A percentile compares a stretch with the other conserved stretches of the same genome.
phyloP scores from a whole-genome alignment of 2,329 filamentous ascomycete species.

The Seiridium cupressi region DNA sequence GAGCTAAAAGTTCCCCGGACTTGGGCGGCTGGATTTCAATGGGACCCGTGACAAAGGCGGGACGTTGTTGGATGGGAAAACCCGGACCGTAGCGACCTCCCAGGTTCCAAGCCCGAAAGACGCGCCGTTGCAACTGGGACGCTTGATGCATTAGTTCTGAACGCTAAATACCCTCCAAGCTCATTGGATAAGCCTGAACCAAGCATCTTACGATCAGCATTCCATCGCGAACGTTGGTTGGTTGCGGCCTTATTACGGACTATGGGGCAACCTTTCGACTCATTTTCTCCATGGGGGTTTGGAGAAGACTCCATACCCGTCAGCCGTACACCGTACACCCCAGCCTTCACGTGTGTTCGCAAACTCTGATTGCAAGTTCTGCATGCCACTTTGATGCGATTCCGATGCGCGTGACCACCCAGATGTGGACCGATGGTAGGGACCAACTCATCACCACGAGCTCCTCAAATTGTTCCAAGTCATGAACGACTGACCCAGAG shows the following conservation, averaged over 20 bases:
- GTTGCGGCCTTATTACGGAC: slow-evolving; percentile 1
- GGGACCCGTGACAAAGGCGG: background rate
- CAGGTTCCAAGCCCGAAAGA: background rate
- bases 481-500: background rate
- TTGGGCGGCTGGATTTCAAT: background rate
- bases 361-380: background rate
- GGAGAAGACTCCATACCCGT: background rate
- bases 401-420: background rate
- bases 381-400: background rate
- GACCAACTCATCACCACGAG: background rate
- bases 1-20: background rate
- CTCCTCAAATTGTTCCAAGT: background rate
- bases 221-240: background rate
- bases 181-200: background rate
- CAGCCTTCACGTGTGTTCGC: background rate
- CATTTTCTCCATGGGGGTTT: slow-evolving; percentile 2
- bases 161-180: background rate
- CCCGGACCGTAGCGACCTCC: background rate
- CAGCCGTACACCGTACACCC: background rate
- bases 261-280: background rate
- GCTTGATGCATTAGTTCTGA: background rate
- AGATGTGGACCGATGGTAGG: background rate
- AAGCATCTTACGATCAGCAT: background rate
- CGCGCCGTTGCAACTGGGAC: background rate
- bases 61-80: too few species aligned